Conservation (phyloP, 1,139 yeast species). For the Saccharomyces pastorianus region DNA sequence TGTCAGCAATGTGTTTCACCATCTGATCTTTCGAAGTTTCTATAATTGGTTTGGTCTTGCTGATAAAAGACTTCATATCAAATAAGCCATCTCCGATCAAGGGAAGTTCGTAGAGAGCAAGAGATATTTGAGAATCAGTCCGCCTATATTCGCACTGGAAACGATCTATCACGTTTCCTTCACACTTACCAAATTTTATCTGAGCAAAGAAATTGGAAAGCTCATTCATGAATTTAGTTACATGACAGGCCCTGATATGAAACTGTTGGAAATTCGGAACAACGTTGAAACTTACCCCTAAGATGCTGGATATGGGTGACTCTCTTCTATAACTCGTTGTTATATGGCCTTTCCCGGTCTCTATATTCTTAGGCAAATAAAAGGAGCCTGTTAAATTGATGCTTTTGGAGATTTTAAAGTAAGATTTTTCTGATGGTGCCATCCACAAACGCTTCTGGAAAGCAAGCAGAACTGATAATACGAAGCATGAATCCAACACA, state of each 20-base stretch:
- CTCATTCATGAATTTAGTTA: constrained; percentile 7
- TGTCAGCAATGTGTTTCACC: constrained; percentile 9
- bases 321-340: background rate
- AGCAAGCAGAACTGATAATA: constrained; percentile 17
- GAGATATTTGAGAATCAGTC: background rate
- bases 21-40: constrained; percentile 14
- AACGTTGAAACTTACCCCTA: background rate
- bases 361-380: constrained; percentile 7
- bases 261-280: constrained; percentile 9
- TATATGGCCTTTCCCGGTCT: background rate
- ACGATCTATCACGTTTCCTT: constrained; percentile 7
- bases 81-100: constrained; percentile 14
- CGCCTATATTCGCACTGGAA: constrained; percentile 6
- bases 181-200: constrained; percentile 14
- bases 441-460: constrained; percentile 14
- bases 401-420: constrained; percentile 12
- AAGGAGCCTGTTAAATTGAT: constrained; percentile 15
- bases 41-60: constrained; percentile 14
- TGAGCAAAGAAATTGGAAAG: constrained; percentile 6
- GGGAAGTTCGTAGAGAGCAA: constrained; percentile 12
- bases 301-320: background rate
- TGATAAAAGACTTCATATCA: constrained; percentile 10
- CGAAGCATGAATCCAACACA: constrained; percentile 21
- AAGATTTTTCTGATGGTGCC: constrained; percentile 7
- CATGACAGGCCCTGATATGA: constrained; percentile 3